Base-by-base conservation (phyloP, 2,329 filamentous ascomycete species). In the Ophiostoma triangulosporum region DNA sequence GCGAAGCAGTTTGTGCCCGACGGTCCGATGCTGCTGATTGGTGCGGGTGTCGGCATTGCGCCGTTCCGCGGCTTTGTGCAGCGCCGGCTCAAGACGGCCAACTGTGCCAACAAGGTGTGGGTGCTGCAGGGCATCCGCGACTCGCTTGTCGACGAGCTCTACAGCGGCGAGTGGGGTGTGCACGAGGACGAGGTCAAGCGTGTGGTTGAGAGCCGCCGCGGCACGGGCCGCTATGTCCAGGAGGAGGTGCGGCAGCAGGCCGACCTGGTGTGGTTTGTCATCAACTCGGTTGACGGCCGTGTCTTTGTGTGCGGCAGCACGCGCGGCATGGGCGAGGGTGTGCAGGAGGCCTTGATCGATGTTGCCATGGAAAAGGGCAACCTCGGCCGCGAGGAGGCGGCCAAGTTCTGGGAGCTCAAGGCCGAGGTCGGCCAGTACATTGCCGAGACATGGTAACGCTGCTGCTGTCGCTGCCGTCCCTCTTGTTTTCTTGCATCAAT, bases 1-100 rank as follows among this genome's bases (percentile, higher is more conserved):
- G 93, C 90, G 11, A 85, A 84, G 64, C 83, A 96, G 64, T 98
- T 97, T 64, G 84, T 88, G 51, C 83, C 86, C 3, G 91, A 98
- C 65, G 93, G 93, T 0, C 93, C 93, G 0, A 98, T 98, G 93
- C 82, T 98, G 35, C 78, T 98, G 48, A 95, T 98, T 61, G 93
- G 93, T 31, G 93, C 93, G 4, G 93, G 93, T 53, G 93, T 98
- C 22, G 93, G 93, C 59, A 91, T 98, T 68, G 93, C 93, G 11
- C 93, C 93, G 0, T 98, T 98, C 82, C 83, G 93, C 49, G 93
- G 93, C 55, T 98, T 98, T 67, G 94, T 98, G 45, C 87, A 97
- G 70, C 88, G 94, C 56, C 80, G 90, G 12, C 76, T 96, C 54
- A 91, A 91, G 75, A 93, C 89, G 57, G 90, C 90, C 64, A 96